Percentiles rank a stretch among this genome's conserved stretches.
Conservation (phyloP, 108 stramenopile genomes). For the Cyclotella kingstonii region DNA sequence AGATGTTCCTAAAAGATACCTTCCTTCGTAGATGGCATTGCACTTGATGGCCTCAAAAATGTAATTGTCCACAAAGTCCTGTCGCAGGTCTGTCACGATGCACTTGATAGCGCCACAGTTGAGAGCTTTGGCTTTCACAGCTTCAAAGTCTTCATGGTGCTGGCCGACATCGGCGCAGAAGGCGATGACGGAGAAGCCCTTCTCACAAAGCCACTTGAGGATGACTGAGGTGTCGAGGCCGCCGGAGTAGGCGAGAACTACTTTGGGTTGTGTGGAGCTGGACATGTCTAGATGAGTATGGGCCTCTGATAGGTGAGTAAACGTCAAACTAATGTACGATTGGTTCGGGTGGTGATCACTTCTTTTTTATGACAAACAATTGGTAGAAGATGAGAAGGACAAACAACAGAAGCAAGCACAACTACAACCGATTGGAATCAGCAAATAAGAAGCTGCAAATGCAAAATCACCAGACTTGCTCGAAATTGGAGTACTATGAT, state of each 20-base stretch:
- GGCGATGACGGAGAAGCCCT: constrained; percentile 97
- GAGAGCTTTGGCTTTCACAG: constrained; percentile 88
- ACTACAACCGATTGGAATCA: too few species aligned
- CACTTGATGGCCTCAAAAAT: constrained; percentile 94
- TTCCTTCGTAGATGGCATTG: constrained; percentile 94
- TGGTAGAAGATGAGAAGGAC: too few species aligned
- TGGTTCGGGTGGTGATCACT: too few species aligned
- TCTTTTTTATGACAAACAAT: constrained; percentile 1
- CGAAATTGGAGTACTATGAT: too few species aligned
- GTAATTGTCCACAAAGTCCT: constrained; percentile 95
- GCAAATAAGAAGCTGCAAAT: too few species aligned
- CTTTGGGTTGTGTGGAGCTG: constrained; percentile 76
- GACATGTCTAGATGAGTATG: constrained; percentile 19
- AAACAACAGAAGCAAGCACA: too few species aligned
- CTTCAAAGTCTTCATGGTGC: constrained; percentile 83
- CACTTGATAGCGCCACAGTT: constrained; percentile 85
- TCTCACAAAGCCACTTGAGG: constrained; percentile 97
- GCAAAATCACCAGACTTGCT: too few species aligned
- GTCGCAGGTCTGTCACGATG: constrained; percentile 91
- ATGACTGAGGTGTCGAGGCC: constrained; percentile 98
- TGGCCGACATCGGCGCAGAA: constrained; percentile 96
- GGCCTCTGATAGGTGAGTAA: too few species aligned
- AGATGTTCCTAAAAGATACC: constrained; percentile 93
- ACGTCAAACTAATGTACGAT: too few species aligned
- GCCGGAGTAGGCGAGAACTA: constrained; percentile 94